Evolutionary conservation across 2,329 filamentous ascomycete genomes (phyloP), one percentile per base, ranked within the genome.

Genomic region (Beauveria caledonica): DNA sequence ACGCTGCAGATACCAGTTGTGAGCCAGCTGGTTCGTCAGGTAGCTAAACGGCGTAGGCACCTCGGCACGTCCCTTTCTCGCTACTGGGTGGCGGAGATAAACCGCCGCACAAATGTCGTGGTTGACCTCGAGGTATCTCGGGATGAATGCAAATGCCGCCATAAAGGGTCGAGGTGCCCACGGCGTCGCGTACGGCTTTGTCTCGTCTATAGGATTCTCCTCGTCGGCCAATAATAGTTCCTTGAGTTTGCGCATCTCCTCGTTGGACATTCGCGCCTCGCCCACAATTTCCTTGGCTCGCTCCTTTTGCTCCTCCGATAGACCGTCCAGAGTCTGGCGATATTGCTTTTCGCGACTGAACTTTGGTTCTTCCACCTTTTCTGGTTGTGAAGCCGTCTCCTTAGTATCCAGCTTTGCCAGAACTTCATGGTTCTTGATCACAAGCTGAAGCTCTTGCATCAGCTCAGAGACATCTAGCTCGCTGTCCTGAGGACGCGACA

Each of bases 81-180:
- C 94, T 48, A 97, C 93, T 0, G 94, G 94, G 77, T 99, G 93
- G 61, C 94, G 84, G 63, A 99, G 77, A 73, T 99, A 99, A 45
- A 99, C 92, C 11, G 94, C 94, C 1, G 92, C 88, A 75, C 94
- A 99, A 68, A 97, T 89, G 70, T 92, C 95, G 74, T 96, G 94
- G 79, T 97, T 97, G 67, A 99, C 94, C 77, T 99, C 95, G 63
- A 99, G 84, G 74, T 97, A 99, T 58, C 89, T 81, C 11, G 94
- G 94, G 66, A 99, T 92, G 74, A 96, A 97, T 25, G 92, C 92
- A 74, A 99, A 99, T 0, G 92, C 86, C 56, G 84, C 81, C 89
- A 99, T 95, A 75, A 84, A 97, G 57, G 88, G 82, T 60, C 92
- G 83, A 13, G 94, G 94, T 65, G 82, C 77, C 94, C 94, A 99